A percentile compares a stretch with the other conserved stretches of the same genome.
Conservation (phyloP, 208 protist genomes). For the Entamoeba histolytica region DNA sequence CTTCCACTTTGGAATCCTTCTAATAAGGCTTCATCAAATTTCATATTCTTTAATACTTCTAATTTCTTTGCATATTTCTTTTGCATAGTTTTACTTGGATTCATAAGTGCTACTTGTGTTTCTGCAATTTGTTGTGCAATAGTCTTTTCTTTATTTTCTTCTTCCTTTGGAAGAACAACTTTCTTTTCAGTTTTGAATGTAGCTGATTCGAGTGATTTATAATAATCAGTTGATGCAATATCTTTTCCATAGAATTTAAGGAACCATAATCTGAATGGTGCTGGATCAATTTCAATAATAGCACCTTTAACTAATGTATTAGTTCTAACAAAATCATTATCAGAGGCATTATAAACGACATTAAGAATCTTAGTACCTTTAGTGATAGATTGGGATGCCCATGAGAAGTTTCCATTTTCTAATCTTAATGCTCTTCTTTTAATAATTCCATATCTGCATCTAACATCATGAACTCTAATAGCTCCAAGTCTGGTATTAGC, state of each 20-base stretch:
- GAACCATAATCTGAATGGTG: constrained; percentile 91
- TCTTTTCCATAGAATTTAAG: constrained; percentile 72
- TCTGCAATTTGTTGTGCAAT: neutral
- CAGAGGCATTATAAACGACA: constrained; percentile 97
- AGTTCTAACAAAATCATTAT: constrained; percentile 96
- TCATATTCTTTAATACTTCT: constrained; percentile 9
- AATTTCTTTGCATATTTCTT: constrained; percentile 45
- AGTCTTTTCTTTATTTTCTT: constrained; percentile 51
- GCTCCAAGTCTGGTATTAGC: constrained; percentile 78
- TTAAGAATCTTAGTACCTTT: constrained; percentile 75
- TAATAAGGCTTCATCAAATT: constrained; percentile 25
- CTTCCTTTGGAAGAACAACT: constrained; percentile 2
- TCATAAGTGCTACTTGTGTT: neutral
- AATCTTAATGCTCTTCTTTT: constrained; percentile 92
- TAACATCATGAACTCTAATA: constrained; percentile 42
- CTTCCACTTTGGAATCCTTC: constrained; percentile 15
- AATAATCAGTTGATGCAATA: neutral
- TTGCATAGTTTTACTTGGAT: neutral
- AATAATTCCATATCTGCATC: constrained; percentile 79
- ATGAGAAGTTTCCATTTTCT: constrained; percentile 89
- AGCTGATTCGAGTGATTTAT: constrained; percentile 19
- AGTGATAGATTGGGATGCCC: constrained; percentile 57
- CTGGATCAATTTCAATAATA: constrained; percentile 81
- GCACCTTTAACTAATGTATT: constrained; percentile 95
- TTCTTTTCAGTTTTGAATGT: constrained; percentile 64